Base-by-base conservation (phyloP, 257 asterid genomes). In the Ilex asprella region DNA sequence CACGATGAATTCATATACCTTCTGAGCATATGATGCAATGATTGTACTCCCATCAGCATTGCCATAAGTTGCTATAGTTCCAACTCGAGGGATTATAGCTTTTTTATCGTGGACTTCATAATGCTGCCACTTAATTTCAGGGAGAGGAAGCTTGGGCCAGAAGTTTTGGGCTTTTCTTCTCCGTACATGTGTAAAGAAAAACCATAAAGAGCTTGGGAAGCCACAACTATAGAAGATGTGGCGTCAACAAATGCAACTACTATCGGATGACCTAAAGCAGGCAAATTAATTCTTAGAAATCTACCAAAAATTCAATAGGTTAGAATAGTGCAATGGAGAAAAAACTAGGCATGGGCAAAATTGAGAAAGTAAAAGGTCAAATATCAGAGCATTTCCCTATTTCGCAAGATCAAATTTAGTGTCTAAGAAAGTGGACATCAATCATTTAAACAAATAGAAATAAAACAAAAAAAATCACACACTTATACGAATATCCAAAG, bases 1-100 rank as follows among this genome's bases (percentile, higher is more conserved):
- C 57, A 49, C 67, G 56, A 53, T 64, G 41, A 10, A 50, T 16
- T 56, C 56, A 16, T 50, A 70, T 73, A 93, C 99, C 97, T 89
- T 93, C 99, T 62, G 99, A 93, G 79, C 94, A 82, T 21, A 82
- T 21, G 99, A 93, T 59, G 78, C 83, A 65, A 87, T 46, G 54
- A 89, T 39, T 31, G 87, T 59, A 70, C 96, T 85, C 60, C 97
- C 99, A 81, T 93, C 99, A 41, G 89, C 97, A 41, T 58, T 89
- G 63, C 99, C 97, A 78, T 84, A 89, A 39, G 92, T 85, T 35
- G 99, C 94, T 77, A 74, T 86, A 66, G 95, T 59, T 66, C 90
- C 96, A 29, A 74, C 75, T 53, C 89, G 77, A 60, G 97, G 89
- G 66, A 93, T 66, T 71, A 89, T 73, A 66, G 70, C 78, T 73